Conservation (phyloP, 805 yeast genomes). For the Sugiyamaella marilandica region DNA sequence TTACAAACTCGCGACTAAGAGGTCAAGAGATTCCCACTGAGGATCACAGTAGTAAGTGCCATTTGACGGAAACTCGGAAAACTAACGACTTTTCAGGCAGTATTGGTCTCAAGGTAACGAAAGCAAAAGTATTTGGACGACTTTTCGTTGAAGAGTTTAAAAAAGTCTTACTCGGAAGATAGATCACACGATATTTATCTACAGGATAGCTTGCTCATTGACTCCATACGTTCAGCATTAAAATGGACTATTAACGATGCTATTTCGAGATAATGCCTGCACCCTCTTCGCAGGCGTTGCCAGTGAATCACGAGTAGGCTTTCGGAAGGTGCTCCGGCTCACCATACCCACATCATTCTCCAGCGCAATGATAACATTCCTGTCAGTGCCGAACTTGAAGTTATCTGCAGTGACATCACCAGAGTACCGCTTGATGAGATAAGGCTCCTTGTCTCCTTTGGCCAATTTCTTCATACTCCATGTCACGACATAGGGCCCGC, state of each 20-base stretch:
- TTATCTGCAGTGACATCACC: constrained; percentile 68
- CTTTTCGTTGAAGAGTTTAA: constrained; percentile 21
- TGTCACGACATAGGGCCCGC: constrained; percentile 76
- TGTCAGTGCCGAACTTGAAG: constrained; percentile 68
- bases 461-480: constrained; percentile 69
- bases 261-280: constrained; percentile 21
- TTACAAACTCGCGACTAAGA: constrained; percentile 18
- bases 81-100: no score
- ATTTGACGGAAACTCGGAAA: no score
- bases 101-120: constrained; percentile 8
- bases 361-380: constrained; percentile 66
- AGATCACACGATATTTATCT: background rate
- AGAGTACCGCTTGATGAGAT: constrained; percentile 58
- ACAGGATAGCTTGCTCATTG: no score
- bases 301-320: constrained; percentile 48
- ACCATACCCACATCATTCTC: constrained; percentile 74
- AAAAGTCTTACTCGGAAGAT: constrained; percentile 15
- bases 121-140: constrained; percentile 16
- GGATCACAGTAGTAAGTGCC: background rate
- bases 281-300: constrained; percentile 29
- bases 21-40: constrained; percentile 20
- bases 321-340: constrained; percentile 52
- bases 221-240: constrained; percentile 6
- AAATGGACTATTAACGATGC: constrained; percentile 29
- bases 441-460: constrained; percentile 49